These are phyloP conservation scores for Alternaria conjuncta DNA, from an alignment of 2,329 filamentous ascomycete species.

Conservation along the genomic window DNA sequence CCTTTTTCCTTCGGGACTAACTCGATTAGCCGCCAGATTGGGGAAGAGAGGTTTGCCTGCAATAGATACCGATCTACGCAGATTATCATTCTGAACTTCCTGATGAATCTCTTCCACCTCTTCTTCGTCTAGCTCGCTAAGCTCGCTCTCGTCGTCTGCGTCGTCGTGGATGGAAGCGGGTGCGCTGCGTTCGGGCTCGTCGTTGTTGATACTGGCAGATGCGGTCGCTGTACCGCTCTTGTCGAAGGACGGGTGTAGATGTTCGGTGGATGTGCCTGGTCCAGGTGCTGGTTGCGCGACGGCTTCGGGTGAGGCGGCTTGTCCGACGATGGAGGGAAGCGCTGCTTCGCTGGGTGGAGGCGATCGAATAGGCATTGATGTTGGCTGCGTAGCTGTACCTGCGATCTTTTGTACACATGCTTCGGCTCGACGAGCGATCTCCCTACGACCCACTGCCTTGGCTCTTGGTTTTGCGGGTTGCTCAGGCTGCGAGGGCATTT, in stretches of 20 bases:
- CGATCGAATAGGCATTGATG: conserved; percentile 45
- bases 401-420: conserved; percentile 56
- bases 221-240: conserved; percentile 51
- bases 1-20: not conserved
- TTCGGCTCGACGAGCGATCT: conserved; percentile 66
- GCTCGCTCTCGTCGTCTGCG: conserved; percentile 62
- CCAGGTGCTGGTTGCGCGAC: not conserved
- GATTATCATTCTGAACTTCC: conserved; percentile 20
- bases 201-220: conserved; percentile 38
- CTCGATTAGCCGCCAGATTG: conserved; percentile 17
- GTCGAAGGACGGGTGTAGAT: conserved; percentile 25
- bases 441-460: conserved; percentile 65
- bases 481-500: conserved; percentile 26
- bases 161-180: conserved; percentile 62
- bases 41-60: conserved; percentile 35
- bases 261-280: conserved; percentile 15
- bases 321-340: conserved; percentile 18
- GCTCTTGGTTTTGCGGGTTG: conserved; percentile 48
- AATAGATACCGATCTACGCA: conserved; percentile 22
- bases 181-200: conserved; percentile 56
- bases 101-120: conserved; percentile 46
- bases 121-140: conserved; percentile 59
- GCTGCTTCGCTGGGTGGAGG: conserved; percentile 26
- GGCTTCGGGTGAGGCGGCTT: conserved; percentile 30
- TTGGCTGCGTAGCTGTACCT: conserved; percentile 34